Evolutionary conservation across 2,329 filamentous ascomycete species (phyloP).

Genomic region (Nemania abortiva): DNA sequence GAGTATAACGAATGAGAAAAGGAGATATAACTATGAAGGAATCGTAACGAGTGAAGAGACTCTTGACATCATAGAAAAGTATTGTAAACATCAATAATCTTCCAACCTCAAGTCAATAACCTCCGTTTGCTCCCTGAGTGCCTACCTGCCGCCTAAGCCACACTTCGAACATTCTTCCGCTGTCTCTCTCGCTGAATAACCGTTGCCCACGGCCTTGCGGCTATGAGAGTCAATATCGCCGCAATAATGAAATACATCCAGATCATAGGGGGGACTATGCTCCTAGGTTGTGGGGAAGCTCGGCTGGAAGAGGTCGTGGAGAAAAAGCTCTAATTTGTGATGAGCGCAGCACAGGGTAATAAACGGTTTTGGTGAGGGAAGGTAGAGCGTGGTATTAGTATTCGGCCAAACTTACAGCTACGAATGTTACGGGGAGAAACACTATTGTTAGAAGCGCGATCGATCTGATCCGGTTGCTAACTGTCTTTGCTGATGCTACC

Average conservation of each 20-base stretch:
- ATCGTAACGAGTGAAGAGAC: no score
- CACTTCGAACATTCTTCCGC: background rate
- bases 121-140: no score
- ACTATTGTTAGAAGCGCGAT: background rate
- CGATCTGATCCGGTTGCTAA: slow-evolving; percentile 1
- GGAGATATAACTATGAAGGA: no score
- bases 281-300: background rate
- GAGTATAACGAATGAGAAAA: no score
- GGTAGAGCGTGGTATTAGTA: background rate
- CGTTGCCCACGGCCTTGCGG: background rate
- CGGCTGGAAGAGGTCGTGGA: slow-evolving; percentile 7
- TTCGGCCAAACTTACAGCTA: slow-evolving; percentile 1
- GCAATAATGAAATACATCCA: background rate
- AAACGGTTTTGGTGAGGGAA: background rate
- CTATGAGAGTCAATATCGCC: background rate
- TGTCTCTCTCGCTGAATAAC: background rate
- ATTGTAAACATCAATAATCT: no score
- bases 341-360: background rate
- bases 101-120: no score
- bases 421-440: slow-evolving; percentile 2
- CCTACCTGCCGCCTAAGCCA: background rate
- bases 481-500: background rate
- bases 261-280: background rate
- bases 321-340: background rate
- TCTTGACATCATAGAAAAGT: no score